Conservation (phyloP, 441 rosid genomes). For the Biscutella laevigata region DNA sequence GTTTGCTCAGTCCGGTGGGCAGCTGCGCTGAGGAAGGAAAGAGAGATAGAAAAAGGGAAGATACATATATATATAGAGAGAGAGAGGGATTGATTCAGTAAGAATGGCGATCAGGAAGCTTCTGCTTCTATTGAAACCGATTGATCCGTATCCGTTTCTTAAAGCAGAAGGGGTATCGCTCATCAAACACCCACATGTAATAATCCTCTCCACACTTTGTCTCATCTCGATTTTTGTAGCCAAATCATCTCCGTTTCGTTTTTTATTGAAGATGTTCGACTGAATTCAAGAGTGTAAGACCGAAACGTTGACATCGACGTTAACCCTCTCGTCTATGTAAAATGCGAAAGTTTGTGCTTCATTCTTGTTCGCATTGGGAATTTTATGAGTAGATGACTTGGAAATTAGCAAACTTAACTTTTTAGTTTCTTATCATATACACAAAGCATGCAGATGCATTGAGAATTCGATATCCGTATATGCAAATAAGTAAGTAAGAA, state of each 20-base stretch:
- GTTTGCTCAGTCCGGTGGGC: conserved; percentile 3
- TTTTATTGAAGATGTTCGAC: conserved; percentile 32
- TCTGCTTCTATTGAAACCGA: conserved; percentile 67
- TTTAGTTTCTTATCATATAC: background rate
- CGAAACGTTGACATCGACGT: background rate
- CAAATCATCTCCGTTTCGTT: conserved; percentile 2
- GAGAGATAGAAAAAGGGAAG: background rate
- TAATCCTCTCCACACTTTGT: background rate
- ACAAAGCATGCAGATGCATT: background rate
- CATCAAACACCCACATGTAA: conserved; percentile 45
- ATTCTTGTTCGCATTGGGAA: background rate
- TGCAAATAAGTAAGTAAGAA: background rate
- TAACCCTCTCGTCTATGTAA: background rate
- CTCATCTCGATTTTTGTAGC: background rate
- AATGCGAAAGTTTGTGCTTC: too few relatives aligned
- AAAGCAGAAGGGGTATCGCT: conserved; percentile 28
- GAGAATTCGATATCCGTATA: background rate
- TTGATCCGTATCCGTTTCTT: conserved; percentile 44
- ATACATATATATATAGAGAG: too few relatives aligned
- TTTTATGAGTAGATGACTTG: background rate
- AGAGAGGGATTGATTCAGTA: background rate
- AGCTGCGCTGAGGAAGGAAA: too few relatives aligned
- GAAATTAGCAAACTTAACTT: too few relatives aligned
- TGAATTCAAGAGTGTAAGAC: conserved; percentile 17
- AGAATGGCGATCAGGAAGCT: conserved; percentile 62